These are phyloP conservation scores for Gynandropsis gynandra DNA, from an alignment of 345 rosid species.

Conservation along the genomic window DNA sequence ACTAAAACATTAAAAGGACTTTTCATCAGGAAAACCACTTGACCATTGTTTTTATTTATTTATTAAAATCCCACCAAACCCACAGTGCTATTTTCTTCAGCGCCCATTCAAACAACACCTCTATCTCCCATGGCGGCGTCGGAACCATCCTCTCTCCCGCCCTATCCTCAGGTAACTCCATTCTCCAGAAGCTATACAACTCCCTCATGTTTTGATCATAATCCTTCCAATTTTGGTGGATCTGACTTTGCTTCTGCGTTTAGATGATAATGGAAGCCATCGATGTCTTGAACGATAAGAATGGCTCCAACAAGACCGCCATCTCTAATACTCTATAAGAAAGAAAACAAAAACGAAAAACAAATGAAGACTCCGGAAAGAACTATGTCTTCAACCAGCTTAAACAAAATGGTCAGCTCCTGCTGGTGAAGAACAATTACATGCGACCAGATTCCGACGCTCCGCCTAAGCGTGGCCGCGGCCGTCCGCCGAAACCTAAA, in stretches of 20 bases:
- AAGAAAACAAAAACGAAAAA: too few relatives aligned
- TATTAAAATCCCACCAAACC: not conserved
- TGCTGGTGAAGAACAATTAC: slow-evolving; percentile 62
- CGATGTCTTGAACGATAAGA: slow-evolving; percentile 41
- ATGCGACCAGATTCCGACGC: slow-evolving; percentile 62
- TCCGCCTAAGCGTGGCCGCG: slow-evolving; percentile 86
- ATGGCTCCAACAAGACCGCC: slow-evolving; percentile 52
- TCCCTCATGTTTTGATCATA: not conserved
- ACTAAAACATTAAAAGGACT: not conserved
- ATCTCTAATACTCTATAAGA: too few relatives aligned
- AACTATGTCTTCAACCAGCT: slow-evolving; percentile 55
- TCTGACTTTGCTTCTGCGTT: not conserved
- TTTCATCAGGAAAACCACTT: slow-evolving; percentile 10
- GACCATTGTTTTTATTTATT: slow-evolving; percentile 1
- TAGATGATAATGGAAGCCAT: slow-evolving; percentile 78
- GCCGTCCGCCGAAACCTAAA: slow-evolving; percentile 80
- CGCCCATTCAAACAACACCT: not conserved
- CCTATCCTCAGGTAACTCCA: slow-evolving; percentile 29
- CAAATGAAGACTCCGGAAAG: too few relatives aligned
- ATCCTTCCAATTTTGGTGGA: not conserved
- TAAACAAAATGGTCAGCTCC: slow-evolving; percentile 56
- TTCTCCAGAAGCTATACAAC: not conserved
- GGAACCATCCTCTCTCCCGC: slow-evolving; percentile 22
- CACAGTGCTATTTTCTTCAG: slow-evolving; percentile 8
- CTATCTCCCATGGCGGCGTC: slow-evolving; percentile 26